Evolutionary conservation across 2,329 filamentous ascomycete species (phyloP), one percentile per base, ranked within the genome.

Genomic region (Pseudofabraea citricarpa): DNA sequence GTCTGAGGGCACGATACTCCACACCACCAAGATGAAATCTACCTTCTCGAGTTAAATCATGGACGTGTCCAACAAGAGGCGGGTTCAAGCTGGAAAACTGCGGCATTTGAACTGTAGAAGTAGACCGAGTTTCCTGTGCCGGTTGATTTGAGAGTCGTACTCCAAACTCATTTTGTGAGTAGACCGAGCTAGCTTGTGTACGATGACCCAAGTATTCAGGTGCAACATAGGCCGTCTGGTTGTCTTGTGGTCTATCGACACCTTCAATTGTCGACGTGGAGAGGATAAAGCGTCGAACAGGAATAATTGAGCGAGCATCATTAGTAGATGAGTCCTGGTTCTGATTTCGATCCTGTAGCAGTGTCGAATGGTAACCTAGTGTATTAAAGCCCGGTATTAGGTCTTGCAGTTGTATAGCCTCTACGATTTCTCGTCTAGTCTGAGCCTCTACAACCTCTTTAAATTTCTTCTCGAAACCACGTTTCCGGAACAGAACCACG

Each of bases 381-480:
- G n/a, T n/a, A 7, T 31, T 31, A 15, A 31, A 31, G 13, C 16
- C 27, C 27, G 13, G 27, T 6, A 12, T 5, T 31, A 15, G 13
- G 3, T 12, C 27, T 31, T 77, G 77, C 39, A 71, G 67, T 4
- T 68, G 69, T 2, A 70, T 60, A 9, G 49, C 22, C 48, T 12
- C 51, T 40, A 24, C 27, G 21, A 10, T 45, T 45, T 27, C 45
- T 31, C 33, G 58, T 40, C 63, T 58, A 19, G 62, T 57, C 43
- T 68, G 61, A 36, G 61, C 60, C 48, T 68, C 56, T 3, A 72
- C 71, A 45, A 83, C 69, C 36, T 69, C 64, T 41, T 72, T 64
- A 46, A 85, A 79, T 20, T 75, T 73, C 46, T 67, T 68, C 57
- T 83, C 74, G 47, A 86, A 86, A 13, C 77, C 77, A 47, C 67